Base-by-base conservation (phyloP, 2,329 filamentous ascomycete genomes). In the Verticillium longisporum region DNA sequence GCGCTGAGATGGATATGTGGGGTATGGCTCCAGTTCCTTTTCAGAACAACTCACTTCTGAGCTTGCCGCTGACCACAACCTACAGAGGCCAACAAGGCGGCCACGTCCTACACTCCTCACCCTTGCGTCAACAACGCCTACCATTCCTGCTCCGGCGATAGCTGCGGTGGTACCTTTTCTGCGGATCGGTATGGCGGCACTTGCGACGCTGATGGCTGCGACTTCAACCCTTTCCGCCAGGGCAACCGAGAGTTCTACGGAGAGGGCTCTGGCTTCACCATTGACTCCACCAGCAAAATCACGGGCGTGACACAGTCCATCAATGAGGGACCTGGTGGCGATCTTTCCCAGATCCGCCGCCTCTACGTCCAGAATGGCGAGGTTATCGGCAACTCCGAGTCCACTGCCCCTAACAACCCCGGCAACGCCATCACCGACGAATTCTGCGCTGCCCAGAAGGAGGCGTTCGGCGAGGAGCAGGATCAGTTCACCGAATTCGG, bases 151-250 rank as follows among this genome's bases (percentile, higher is more conserved):
- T 71, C 70, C 1, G 77, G 78, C 31, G 73, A 81, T 63, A 64
- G 63, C 5, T 86, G 83, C 66, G 84, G 84, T 62, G 85, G 81
- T 62, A 79, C 80, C 38, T 83, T 81, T 68, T 77, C 74, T 61
- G 60, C 67, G 60, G 74, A 80, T 67, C 84, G 87, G 65, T 89
- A 89, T 70, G 75, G 69, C 36, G 86, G 87, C 61, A 73, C 82
- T 60, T 90, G 88, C 73, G 88, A 90, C 71, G 84, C 85, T 63
- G 86, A 88, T 69, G 87, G 87, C 55, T 90, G 88, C 68, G 87
- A 89, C 72, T 89, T 87, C 81, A 88, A 89, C 81, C 71, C 80
- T 58, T 89, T 83, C 82, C 86, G 87, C 70, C 78, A 84, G 79
- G 88, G 87, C 64, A 80, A 86, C 74, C 76, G 76, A 60, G 75